Base-by-base conservation (phyloP, 306 rosid genomes). In the Sesbania bispinosa region DNA sequence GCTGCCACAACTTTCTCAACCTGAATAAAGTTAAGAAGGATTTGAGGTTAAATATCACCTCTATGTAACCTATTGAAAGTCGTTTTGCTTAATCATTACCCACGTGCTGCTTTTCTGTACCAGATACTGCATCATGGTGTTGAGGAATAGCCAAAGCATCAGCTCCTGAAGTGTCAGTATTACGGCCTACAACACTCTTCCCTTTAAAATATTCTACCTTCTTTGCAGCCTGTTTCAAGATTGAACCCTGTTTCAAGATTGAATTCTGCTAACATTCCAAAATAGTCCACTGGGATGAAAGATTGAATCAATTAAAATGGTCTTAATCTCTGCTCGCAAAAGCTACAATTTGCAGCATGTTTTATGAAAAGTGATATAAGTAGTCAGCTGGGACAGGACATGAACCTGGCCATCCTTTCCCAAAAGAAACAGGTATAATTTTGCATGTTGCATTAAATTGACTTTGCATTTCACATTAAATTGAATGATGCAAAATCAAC, bases 321-420 rank as follows among this genome's bases (percentile, higher is more conserved):
- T 67, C 66, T 41, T 7, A n/a, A 62, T 58, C 51, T 73, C 29
- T 53, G 52, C 54, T 62, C 53, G 62, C 21, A 19, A 30, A 76
- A 69, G 65, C 60, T 57, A 62, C 13, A 62, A 38, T 46, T 57
- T 19, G 35, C 32, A 62, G 54, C n/a, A n/a, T n/a, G n/a, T n/a
- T n/a, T n/a, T n/a, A n/a, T n/a, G n/a, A n/a, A n/a, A n/a, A n/a
- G n/a, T n/a, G n/a, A n/a, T n/a, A n/a, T n/a, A n/a, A n/a, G n/a
- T n/a, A n/a, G n/a, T n/a, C n/a, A n/a, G n/a, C n/a, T n/a, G n/a
- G n/a, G n/a, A n/a, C 6, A 92, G 47, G 15, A 96, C 98, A 82
- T 92, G 84, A 55, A 92, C 89, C 16, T 96, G 88, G 36, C 96
- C 96, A 73, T 89, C 98, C 98, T n/a, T n/a, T n/a, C n/a, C n/a